Conservation (phyloP, 2,329 filamentous ascomycete genomes). For the Fonsecaea pedrosoi region DNA sequence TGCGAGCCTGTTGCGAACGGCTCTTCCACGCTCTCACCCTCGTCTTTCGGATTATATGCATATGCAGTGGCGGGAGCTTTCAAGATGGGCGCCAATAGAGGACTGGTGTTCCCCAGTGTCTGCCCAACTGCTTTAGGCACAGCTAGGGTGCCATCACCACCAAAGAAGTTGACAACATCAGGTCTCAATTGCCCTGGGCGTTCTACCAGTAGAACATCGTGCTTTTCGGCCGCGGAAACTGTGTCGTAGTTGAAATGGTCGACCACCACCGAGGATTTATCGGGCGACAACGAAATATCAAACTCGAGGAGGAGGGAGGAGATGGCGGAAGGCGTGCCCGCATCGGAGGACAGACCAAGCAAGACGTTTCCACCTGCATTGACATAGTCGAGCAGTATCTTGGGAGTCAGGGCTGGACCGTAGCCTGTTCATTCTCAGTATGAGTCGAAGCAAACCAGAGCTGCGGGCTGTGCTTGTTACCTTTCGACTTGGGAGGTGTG, state of each 20-base stretch:
- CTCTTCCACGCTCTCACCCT: slow-evolving; percentile 72
- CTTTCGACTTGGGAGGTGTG: slow-evolving; percentile 89
- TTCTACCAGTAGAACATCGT: slow-evolving; percentile 85
- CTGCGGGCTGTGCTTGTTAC: slow-evolving; percentile 50
- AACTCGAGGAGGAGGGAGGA: slow-evolving; percentile 83
- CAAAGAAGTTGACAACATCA: slow-evolving; percentile 80
- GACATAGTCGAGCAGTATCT: slow-evolving; percentile 86
- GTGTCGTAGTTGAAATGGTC: slow-evolving; percentile 96
- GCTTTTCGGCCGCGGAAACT: slow-evolving; percentile 75
- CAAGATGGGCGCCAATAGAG: slow-evolving; percentile 80
- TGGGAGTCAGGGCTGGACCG: slow-evolving; percentile 85
- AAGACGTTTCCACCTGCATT: slow-evolving; percentile 92
- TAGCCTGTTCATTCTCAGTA: slow-evolving; percentile 64
- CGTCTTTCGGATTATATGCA: slow-evolving; percentile 91
- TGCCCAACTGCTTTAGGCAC: slow-evolving; percentile 83
- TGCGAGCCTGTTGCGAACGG: slow-evolving; percentile 84
- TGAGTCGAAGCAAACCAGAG: not conserved
- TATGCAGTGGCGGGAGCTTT: slow-evolving; percentile 86
- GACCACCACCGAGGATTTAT: slow-evolving; percentile 83
- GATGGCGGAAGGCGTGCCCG: slow-evolving; percentile 73
- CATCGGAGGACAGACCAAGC: slow-evolving; percentile 76
- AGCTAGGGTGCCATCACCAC: slow-evolving; percentile 72
- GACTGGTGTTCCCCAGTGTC: slow-evolving; percentile 74
- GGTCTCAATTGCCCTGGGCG: slow-evolving; percentile 69
- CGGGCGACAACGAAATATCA: slow-evolving; percentile 84